Base-by-base conservation (phyloP, 768 basidiomycete genomes). In the Pulveroboletus sp. region DNA sequence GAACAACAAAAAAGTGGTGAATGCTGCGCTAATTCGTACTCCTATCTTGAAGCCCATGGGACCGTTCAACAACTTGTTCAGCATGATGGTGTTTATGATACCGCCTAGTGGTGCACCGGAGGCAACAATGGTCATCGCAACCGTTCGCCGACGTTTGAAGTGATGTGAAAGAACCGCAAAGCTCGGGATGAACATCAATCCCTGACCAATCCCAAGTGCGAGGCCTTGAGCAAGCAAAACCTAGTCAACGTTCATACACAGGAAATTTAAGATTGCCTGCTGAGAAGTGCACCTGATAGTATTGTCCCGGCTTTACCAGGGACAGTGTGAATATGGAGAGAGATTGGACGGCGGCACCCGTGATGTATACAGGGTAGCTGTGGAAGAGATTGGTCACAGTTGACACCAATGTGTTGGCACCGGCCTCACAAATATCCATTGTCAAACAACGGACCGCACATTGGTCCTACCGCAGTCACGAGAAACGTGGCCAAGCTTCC, bases 71-170 rank as follows among this genome's bases (percentile, higher is more conserved):
- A 45, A 51, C 21, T 72, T 63, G 59, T 87, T 85, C 24, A 87
- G 66, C 71, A 84, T 76, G 52, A 84, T 80, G 1, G 82, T 80
- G 46, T 83, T 76, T 13, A 78, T 53, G 19, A 80, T 65, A 6
- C 78, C 80, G 7, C 85, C 84, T 4, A 82, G 59, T 2, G 78
- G 73, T 27, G 75, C 71, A 20, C 76, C 76, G 25, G 77, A 76
- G 24, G 74, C 32, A 9, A 69, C 69, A 36, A 81, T 57, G 9
- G 77, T 75, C 56, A 76, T 12, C n/a, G n/a, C n/a, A n/a, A n/a
- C n/a, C n/a, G n/a, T n/a, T n/a, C n/a, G n/a, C n/a, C n/a, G n/a
- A n/a, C n/a, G n/a, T n/a, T n/a, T n/a, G n/a, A n/a, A n/a, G n/a
- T n/a, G n/a, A n/a, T n/a, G n/a, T n/a, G n/a, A n/a, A n/a, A n/a